phyloP scores from a whole-genome alignment of 805 yeast genomes.

The Candida nemodendra region DNA sequence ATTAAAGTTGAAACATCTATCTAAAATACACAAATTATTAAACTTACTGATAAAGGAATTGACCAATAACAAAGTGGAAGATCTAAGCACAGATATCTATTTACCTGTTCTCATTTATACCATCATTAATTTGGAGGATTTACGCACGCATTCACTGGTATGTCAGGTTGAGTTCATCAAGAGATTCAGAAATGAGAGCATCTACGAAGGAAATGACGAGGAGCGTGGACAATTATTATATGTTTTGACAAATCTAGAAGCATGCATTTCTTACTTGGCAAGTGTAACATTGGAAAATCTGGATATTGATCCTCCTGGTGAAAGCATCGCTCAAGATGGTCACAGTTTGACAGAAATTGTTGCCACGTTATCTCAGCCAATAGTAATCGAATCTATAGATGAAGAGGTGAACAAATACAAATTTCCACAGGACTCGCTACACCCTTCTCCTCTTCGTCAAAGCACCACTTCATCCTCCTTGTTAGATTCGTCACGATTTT shows the following conservation, averaged over 20 bases:
- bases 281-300: slow-evolving; percentile 34
- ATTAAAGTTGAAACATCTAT: slow-evolving; percentile 31
- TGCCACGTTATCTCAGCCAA: slow-evolving; percentile 18
- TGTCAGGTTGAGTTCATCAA: slow-evolving; percentile 35
- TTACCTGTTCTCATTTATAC: slow-evolving; percentile 35
- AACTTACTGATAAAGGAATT: slow-evolving; percentile 25
- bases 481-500: slow-evolving; percentile 14
- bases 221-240: slow-evolving; percentile 34
- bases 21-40: slow-evolving; percentile 29
- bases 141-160: slow-evolving; percentile 28
- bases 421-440: slow-evolving; percentile 5
- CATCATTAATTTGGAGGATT: slow-evolving; percentile 30
- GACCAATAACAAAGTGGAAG: slow-evolving; percentile 9
- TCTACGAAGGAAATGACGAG: slow-evolving; percentile 28
- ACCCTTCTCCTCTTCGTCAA: not conserved
- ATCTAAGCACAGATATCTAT: slow-evolving; percentile 34
- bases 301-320: slow-evolving; percentile 20
- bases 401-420: slow-evolving; percentile 23
- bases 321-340: slow-evolving; percentile 6
- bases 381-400: slow-evolving; percentile 28
- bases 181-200: slow-evolving; percentile 30
- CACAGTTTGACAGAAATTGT: slow-evolving; percentile 4
- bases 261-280: slow-evolving; percentile 33
- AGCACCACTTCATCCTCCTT: slow-evolving; percentile 8
- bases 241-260: slow-evolving; percentile 37